Base-by-base conservation (phyloP, 2,329 filamentous ascomycete genomes). In the Exophiala calicioides region DNA sequence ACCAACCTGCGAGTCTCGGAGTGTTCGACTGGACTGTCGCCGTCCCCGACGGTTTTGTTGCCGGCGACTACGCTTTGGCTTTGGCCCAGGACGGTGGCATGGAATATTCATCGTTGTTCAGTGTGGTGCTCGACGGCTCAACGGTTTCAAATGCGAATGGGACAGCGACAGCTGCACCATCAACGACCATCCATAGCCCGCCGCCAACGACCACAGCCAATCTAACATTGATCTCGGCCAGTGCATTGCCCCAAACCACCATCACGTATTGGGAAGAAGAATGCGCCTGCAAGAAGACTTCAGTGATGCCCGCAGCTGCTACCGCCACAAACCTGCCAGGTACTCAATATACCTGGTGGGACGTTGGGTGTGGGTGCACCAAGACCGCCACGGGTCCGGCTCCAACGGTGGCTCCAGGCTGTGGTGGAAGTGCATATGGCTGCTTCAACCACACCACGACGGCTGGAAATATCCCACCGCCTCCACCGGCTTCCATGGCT, bases 201-300 rank as follows among this genome's bases (percentile, higher is more conserved):
- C 24, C 29, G 26, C 10, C 29, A 10, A 12, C 34, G 10, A 43
- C 29, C 8, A 41, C 43, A 23, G 34, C 35, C 3, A 49, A 47
- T 24, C 41, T 46, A 29, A 52, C 35, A 15, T 23, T 46, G 9
- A 47, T 50, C 30, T 47, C 44, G 12, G 24, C 42, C 13, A 19
- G 20, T 33, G 10, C 36, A 8, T 41, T 24, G 6, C 30, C 47
- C 8, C 48, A 41, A 16, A 39, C 54, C 9, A 58, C 53, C 37
- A 46, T 56, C 29, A 56, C 53, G 9, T 54, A 53, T 30, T 50
- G 40, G 38, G 53, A 54, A n/a, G 23, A 43, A 3, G 45, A 44
- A 6, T 58, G 55, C 34, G 47, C 50, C 16, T 58, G 55, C 48
- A 42, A 38, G 8, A 56, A 53, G 38, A 56, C 44, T 3, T 44